phyloP scores from a whole-genome alignment of 306 rosid genomes.

The Myrica gale region DNA sequence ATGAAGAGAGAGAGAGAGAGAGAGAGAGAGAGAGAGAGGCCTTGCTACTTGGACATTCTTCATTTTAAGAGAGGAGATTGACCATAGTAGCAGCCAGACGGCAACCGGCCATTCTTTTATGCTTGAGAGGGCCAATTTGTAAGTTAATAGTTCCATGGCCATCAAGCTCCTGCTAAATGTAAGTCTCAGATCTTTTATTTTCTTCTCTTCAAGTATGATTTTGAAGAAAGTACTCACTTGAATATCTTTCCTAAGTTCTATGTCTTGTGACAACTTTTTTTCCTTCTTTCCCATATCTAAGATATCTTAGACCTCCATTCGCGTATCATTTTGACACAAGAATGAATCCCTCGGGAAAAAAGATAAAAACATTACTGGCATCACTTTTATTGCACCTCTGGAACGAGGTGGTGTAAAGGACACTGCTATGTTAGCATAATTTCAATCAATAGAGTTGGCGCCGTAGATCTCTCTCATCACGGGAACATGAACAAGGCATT shows the following conservation, averaged over 20 bases:
- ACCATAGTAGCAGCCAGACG: slow-evolving; percentile 57
- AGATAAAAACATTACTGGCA: background rate
- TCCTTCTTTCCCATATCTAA: too few relatives aligned
- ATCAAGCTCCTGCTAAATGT: slow-evolving; percentile 63
- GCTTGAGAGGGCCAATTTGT: slow-evolving; percentile 63
- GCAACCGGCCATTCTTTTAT: slow-evolving; percentile 61
- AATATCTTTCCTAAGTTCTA: slow-evolving; percentile 20
- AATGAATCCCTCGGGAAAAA: background rate
- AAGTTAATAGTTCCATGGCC: slow-evolving; percentile 60
- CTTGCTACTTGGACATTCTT: slow-evolving; percentile 56
- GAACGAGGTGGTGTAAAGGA: too few relatives aligned
- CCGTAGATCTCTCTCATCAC: too few relatives aligned
- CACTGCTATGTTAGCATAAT: too few relatives aligned
- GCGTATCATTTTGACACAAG: background rate
- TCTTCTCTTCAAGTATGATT: slow-evolving; percentile 32
- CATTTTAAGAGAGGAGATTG: slow-evolving; percentile 66
- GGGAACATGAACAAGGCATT: too few relatives aligned
- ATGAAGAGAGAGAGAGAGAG: slow-evolving; percentile 29
- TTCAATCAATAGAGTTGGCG: too few relatives aligned
- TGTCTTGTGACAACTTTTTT: too few relatives aligned
- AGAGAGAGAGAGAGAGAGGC: slow-evolving; percentile 30
- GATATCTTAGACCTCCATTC: background rate
- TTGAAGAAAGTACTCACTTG: slow-evolving; percentile 12
- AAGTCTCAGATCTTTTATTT: slow-evolving; percentile 35
- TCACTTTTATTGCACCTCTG: too few relatives aligned